These are phyloP conservation scores for Amoebophrya sp. DNA, from an alignment of 169 alveolate genomes.

Conservation along the genomic window DNA sequence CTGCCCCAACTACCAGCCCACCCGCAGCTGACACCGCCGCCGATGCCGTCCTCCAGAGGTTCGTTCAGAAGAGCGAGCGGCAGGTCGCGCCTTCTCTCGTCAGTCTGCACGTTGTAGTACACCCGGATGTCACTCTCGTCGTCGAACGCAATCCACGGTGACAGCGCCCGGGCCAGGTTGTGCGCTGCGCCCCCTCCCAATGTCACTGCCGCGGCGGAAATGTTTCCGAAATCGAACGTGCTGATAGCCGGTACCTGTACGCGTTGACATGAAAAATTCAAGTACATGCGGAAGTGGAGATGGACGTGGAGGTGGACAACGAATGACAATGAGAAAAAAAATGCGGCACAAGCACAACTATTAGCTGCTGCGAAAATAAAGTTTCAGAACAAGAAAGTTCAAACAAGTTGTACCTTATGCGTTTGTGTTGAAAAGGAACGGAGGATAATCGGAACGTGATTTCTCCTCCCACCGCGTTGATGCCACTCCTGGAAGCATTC, in stretches of 20 bases:
- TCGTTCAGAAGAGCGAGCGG: slow-evolving; percentile 43
- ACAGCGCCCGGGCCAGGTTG: slow-evolving; percentile 42
- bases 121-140: slow-evolving; percentile 16
- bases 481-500: slow-evolving; percentile 49
- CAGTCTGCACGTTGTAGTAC: neutral
- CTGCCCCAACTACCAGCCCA: neutral
- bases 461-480: slow-evolving; percentile 47
- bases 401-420: slow-evolving; percentile 27
- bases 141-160: slow-evolving; percentile 27
- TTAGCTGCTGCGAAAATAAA: too few relatives aligned
- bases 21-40: slow-evolving; percentile 32
- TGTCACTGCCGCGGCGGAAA: slow-evolving; percentile 40
- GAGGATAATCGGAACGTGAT: slow-evolving; percentile 46
- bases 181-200: slow-evolving; percentile 45
- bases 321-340: too few relatives aligned
- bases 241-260: neutral
- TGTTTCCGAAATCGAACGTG: slow-evolving; percentile 27
- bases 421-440: slow-evolving; percentile 44
- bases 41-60: slow-evolving; percentile 39
- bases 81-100: slow-evolving; percentile 34
- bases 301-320: too few relatives aligned
- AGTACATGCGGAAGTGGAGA: too few relatives aligned
- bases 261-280: neutral
- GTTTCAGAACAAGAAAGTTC: too few relatives aligned
- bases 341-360: too few relatives aligned